phyloP scores from a whole-genome alignment of 345 rosid species.

The Ceriops zippeliana region DNA sequence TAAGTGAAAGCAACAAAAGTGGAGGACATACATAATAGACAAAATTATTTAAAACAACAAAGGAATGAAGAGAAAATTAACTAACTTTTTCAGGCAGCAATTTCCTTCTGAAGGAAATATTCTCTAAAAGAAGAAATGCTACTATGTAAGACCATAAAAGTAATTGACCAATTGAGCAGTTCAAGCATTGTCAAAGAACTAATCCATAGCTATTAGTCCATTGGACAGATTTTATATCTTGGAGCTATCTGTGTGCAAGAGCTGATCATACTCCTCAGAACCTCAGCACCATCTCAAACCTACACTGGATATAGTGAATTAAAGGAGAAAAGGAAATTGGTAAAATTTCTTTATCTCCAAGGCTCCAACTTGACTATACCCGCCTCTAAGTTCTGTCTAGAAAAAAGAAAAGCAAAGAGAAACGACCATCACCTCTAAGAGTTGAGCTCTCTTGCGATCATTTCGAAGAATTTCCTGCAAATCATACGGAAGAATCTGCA shows the following conservation, averaged over 20 bases:
- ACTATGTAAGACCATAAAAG: background rate
- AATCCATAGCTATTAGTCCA: too few relatives aligned
- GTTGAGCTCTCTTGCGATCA: conserved; percentile 49
- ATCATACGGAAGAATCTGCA: conserved; percentile 57
- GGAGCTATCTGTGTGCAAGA: too few relatives aligned
- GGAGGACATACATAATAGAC: background rate
- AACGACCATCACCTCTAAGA: conserved; percentile 44
- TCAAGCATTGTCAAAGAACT: background rate
- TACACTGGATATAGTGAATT: too few relatives aligned
- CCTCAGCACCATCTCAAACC: background rate
- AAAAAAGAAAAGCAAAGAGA: background rate
- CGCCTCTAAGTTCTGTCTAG: too few relatives aligned
- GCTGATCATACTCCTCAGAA: background rate
- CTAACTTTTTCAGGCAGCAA: background rate
- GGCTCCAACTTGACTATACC: too few relatives aligned
- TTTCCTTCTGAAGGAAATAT: background rate
- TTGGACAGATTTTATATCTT: too few relatives aligned
- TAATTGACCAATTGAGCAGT: background rate
- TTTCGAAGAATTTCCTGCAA: conserved; percentile 40
- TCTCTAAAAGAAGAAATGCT: background rate
- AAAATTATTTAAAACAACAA: background rate
- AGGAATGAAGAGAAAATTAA: background rate
- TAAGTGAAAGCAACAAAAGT: background rate
- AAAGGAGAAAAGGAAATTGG: too few relatives aligned
- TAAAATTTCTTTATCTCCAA: too few relatives aligned